Conservation (phyloP, 2,329 filamentous ascomycete genomes). For the Dryadomyces quercus-mongolicae region DNA sequence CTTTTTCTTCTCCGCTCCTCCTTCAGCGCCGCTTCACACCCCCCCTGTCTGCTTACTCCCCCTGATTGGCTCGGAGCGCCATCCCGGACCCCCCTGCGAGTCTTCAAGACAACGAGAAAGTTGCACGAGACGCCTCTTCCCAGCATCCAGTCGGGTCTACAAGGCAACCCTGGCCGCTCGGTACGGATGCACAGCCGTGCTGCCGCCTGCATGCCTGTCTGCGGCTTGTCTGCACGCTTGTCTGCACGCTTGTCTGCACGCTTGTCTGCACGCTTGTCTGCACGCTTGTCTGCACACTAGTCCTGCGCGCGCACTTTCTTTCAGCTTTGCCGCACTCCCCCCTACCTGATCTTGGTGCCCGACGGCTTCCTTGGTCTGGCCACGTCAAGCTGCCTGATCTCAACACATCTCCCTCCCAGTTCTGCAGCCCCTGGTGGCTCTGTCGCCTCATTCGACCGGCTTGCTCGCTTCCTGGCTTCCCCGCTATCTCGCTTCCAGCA, state of each 20-base stretch:
- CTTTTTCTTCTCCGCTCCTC: not conserved
- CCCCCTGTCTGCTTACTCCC: not conserved
- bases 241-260: not conserved
- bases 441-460: not conserved
- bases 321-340: not conserved
- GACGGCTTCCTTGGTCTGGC: not conserved
- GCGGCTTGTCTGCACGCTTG: not conserved
- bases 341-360: not conserved
- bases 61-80: not conserved
- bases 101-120: not conserved
- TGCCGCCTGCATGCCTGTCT: not conserved
- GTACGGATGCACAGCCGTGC: not conserved
- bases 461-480: not conserved
- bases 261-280: not conserved
- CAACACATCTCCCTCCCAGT: not conserved
- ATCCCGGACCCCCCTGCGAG: not conserved
- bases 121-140: not conserved
- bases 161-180: not conserved
- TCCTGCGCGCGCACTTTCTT: not conserved
- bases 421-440: not conserved
- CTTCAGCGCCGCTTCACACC: not conserved
- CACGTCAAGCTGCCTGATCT: not conserved
- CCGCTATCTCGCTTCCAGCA: not conserved
- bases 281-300: not conserved
- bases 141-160: not conserved